Evolutionary conservation across 2,329 filamentous ascomycete genomes (phyloP).

Genomic region (Aspergillus arachidicola): DNA sequence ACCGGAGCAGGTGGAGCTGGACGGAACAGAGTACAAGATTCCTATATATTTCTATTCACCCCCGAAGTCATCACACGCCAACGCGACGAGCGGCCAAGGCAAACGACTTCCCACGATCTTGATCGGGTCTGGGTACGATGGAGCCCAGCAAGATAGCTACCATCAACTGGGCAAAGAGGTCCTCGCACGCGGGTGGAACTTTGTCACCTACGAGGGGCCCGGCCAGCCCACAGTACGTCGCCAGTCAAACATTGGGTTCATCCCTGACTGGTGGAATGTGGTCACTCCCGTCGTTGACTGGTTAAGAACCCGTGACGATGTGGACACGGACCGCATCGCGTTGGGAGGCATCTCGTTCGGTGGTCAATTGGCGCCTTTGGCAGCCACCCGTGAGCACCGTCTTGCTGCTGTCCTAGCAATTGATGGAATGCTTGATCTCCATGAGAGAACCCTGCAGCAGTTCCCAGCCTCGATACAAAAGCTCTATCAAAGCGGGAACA

Average conservation of each 20-base stretch:
- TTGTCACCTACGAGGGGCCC: slow-evolving; percentile 51
- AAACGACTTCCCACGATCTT: not conserved
- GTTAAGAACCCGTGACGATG: not conserved
- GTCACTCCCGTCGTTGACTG: slow-evolving; percentile 46
- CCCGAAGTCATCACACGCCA: not conserved
- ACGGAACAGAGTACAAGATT: not conserved
- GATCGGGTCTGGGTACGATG: not conserved
- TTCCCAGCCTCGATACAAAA: not conserved
- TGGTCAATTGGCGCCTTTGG: not conserved
- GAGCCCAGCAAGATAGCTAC: not conserved
- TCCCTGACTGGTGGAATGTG: slow-evolving; percentile 48
- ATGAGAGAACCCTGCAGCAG: not conserved
- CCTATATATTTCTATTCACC: not conserved
- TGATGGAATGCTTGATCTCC: not conserved
- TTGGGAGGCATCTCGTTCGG: not conserved
- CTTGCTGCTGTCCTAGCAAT: not conserved
- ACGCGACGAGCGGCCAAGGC: not conserved
- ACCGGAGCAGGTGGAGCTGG: not conserved
- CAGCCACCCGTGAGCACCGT: slow-evolving; percentile 1
- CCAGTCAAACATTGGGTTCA: slow-evolving; percentile 47
- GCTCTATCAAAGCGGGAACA: not conserved
- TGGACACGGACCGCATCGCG: not conserved
- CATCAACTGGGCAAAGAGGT: not conserved
- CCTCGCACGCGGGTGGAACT: slow-evolving; percentile 9
- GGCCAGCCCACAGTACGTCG: slow-evolving; percentile 49